Percentiles rank a stretch among this genome's conserved stretches.
These are phyloP conservation scores for Didymellaceae sp. DNA, from an alignment of 2,329 filamentous ascomycete genomes.

Conservation along the genomic window DNA sequence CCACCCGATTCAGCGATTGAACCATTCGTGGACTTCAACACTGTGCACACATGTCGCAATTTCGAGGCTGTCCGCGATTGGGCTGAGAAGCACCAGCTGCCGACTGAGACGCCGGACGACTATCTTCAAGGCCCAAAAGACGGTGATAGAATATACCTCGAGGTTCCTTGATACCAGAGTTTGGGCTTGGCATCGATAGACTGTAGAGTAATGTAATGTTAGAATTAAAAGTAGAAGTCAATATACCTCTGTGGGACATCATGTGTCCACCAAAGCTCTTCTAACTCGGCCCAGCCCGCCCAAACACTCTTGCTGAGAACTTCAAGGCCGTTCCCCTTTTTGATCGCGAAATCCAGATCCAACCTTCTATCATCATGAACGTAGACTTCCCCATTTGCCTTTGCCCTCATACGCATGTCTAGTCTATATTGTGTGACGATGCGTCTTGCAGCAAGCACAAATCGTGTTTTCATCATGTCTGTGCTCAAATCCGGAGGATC, in stretches of 20 bases:
- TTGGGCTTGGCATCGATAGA: background rate
- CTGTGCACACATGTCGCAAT: slow-evolving; percentile 64
- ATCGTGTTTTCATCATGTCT: slow-evolving; percentile 16
- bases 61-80: slow-evolving; percentile 62
- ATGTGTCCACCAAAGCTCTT: slow-evolving; percentile 9
- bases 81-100: slow-evolving; percentile 62
- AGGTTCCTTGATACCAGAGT: slow-evolving; percentile 21
- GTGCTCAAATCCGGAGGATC: slow-evolving; percentile 12
- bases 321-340: background rate
- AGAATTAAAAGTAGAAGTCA: slow-evolving; percentile 11
- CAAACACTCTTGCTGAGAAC: slow-evolving; percentile 4
- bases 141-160: slow-evolving; percentile 40
- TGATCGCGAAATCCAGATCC: slow-evolving; percentile 10
- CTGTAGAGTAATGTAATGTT: slow-evolving; percentile 1
- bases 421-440: slow-evolving; percentile 29
- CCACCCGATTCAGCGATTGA: slow-evolving; percentile 54
- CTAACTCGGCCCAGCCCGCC: slow-evolving; percentile 1
- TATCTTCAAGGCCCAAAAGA: slow-evolving; percentile 51
- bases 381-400: slow-evolving; percentile 11
- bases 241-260: slow-evolving; percentile 18
- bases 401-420: slow-evolving; percentile 13
- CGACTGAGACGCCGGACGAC: slow-evolving; percentile 43
- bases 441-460: slow-evolving; percentile 25
- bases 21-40: slow-evolving; percentile 69
- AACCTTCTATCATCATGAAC: slow-evolving; percentile 6